Evolutionary conservation across 2,329 filamentous ascomycete species (phyloP), one percentile per base, ranked within the genome.

Genomic region (Clonostachys byssicola): DNA sequence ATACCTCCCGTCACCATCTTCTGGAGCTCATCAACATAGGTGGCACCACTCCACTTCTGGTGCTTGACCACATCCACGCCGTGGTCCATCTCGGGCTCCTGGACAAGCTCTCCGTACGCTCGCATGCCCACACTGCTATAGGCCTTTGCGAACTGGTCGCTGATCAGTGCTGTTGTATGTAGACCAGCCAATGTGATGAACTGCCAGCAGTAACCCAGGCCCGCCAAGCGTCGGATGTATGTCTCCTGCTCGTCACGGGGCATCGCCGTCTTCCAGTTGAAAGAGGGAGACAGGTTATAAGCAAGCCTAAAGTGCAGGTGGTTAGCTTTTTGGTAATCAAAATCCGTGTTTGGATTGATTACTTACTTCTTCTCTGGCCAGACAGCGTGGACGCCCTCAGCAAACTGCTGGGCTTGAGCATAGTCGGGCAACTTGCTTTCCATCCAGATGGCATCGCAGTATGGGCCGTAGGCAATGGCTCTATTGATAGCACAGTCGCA

Each of bases 231-330:
- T 53, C 85, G 77, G 74, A 99, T 99, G 75, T 97, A 99, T 17
- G 94, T 99, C 74, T 96, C 90, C 73, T 99, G 94, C 67, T 97
- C 92, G 46, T 80, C 78, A 55, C 88, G 83, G 41, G 89, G 80
- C 92, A 96, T 96, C 59, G 92, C 94, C 49, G 91, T 80, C 78
- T 97, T 97, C 94, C 94, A 99, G 83, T 99, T 99, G 86, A 99
- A 99, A 5, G 91, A 96, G 33, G 94, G 94, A 0, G 91, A 96
- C 54, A 99, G 86, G 78, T 99, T 99, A 78, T 99, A 99, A 6
- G 94, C 88, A 50, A 99, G 87, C 67, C 89, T 94, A 56, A 18
- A 38, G 5, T 6, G 9, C 39, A 43, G 42, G 46, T 51, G 23
- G 51, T 34, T 39, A 47, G 34, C 43, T 50, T 59, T 51, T 52